These are phyloP conservation scores for Parachaetomium inaequale DNA, from an alignment of 495 filamentous ascomycete genomes.

Conservation along the genomic window DNA sequence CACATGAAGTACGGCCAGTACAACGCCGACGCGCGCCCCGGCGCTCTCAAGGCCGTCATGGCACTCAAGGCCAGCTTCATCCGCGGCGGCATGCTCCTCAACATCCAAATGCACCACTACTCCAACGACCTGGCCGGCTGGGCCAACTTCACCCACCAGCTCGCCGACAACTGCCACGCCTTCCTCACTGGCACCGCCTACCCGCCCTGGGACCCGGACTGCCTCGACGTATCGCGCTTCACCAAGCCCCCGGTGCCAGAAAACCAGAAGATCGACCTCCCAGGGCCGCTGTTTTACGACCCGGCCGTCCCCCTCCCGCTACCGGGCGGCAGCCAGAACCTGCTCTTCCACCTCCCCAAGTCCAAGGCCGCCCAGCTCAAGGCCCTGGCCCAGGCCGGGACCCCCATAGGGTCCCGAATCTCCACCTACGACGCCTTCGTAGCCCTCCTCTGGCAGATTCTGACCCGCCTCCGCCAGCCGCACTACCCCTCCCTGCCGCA, in stretches of 20 bases:
- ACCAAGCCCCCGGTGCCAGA: background rate
- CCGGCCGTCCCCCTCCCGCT: background rate
- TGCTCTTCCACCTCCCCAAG: background rate
- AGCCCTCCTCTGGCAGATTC: background rate
- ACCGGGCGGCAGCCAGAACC: background rate
- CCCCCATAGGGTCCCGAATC: background rate
- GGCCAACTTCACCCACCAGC: background rate
- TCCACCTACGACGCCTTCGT: background rate
- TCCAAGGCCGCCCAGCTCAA: background rate
- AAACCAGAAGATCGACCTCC: background rate
- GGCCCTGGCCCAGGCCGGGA: background rate
- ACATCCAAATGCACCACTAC: background rate
- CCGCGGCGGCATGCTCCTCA: background rate
- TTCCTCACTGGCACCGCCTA: background rate
- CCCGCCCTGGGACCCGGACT: background rate
- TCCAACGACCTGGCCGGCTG: background rate
- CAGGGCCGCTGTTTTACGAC: background rate
- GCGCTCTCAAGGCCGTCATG: background rate
- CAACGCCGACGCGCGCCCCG: background rate
- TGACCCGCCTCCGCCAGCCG: background rate
- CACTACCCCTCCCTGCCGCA: background rate
- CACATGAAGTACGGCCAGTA: background rate
- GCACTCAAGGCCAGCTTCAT: background rate
- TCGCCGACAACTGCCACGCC: background rate
- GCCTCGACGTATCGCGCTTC: background rate